Evolutionary conservation across 2,329 filamentous ascomycete genomes (phyloP), one percentile per base, ranked within the genome.

Genomic region (Claviceps paspali): DNA sequence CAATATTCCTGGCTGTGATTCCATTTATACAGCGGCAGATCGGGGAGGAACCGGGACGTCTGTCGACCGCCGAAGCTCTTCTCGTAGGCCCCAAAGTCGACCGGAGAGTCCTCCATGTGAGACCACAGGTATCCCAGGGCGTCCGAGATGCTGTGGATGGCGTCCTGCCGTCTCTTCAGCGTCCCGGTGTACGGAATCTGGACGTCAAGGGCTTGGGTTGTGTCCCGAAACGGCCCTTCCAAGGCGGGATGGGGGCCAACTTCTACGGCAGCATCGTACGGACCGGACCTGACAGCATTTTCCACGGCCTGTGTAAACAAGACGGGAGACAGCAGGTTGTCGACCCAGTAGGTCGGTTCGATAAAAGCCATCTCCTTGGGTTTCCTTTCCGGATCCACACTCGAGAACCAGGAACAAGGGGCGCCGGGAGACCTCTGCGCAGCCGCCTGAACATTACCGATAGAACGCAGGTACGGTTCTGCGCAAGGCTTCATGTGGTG

Each of bases 171-270:
- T 15, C 47, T 41, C 9, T 31, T 23, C n/a, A 50, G 21, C 5
- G 34, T 12, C 8, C 36, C 29, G 5, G 29, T 33, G 33, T 46
- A 47, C 6, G 33, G 28, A n/a, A 45, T 44, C 6, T 51, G 46
- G n/a, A n/a, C n/a, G n/a, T n/a, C n/a, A n/a, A n/a, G n/a, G n/a
- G n/a, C n/a, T n/a, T n/a, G n/a, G n/a, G n/a, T n/a, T n/a, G n/a
- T n/a, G n/a, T n/a, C n/a, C 2, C 42, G 33, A 8, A 51, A 24
- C 2, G 48, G 48, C 0, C 48, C 41, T 8, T 41, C 35, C 2
- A 51, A 41, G 1, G 47, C 44, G 1, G 45, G 31, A 17, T 51
- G 49, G 1, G 49, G 47, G 0, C 49, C 49, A 6, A 51, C 22
- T 33, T 50, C 49, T 2, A 51, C 24, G 15, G 48, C 41, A 2